Evolutionary conservation across 2,329 filamentous ascomycete species (phyloP).

Genomic region (Coniochaeta hoffmannii): DNA sequence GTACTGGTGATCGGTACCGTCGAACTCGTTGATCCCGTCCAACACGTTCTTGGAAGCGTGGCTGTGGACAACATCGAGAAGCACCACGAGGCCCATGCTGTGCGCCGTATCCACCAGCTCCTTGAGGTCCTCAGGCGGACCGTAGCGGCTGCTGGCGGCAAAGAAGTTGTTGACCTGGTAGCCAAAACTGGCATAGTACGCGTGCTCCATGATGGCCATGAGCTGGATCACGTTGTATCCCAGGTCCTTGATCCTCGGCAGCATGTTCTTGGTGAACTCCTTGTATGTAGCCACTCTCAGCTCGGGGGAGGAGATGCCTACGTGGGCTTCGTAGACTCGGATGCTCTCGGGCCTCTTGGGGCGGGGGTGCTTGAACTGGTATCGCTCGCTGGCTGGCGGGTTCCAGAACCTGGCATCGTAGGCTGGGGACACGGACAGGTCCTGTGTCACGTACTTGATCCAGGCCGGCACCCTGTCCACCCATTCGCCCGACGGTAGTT

Average conservation of each 20-base stretch:
- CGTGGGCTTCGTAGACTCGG: conserved; percentile 98
- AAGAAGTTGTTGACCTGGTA: conserved; percentile 99
- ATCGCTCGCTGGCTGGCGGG: conserved; percentile 67
- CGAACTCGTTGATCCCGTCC: conserved; percentile 92
- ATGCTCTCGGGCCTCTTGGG: conserved; percentile 78
- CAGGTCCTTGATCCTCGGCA: conserved; percentile 80
- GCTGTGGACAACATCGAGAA: conserved; percentile 94
- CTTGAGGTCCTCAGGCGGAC: conserved; percentile 87
- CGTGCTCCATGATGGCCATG: conserved; percentile 99
- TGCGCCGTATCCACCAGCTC: conserved; percentile 95
- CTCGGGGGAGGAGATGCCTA: conserved; percentile 92
- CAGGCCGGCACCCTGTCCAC: conserved; percentile 88
- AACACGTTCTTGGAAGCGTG: conserved; percentile 97
- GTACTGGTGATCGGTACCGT: conserved; percentile 90
- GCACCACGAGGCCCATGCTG: conserved; percentile 78
- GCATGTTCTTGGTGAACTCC: conserved; percentile 88
- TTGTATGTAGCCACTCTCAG: conserved; percentile 88
- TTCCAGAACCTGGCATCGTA: conserved; percentile 99
- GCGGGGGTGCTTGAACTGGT: conserved; percentile 74
- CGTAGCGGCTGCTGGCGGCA: conserved; percentile 91
- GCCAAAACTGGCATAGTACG: conserved; percentile 97
- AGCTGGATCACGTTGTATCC: conserved; percentile 98
- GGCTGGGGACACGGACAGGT: conserved; percentile 77
- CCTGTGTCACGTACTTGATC: conserved; percentile 97
- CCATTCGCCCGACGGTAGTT: conserved; percentile 68